phyloP scores from a whole-genome alignment of 140 eudicot genomes.

The Bidens hawaiensis region DNA sequence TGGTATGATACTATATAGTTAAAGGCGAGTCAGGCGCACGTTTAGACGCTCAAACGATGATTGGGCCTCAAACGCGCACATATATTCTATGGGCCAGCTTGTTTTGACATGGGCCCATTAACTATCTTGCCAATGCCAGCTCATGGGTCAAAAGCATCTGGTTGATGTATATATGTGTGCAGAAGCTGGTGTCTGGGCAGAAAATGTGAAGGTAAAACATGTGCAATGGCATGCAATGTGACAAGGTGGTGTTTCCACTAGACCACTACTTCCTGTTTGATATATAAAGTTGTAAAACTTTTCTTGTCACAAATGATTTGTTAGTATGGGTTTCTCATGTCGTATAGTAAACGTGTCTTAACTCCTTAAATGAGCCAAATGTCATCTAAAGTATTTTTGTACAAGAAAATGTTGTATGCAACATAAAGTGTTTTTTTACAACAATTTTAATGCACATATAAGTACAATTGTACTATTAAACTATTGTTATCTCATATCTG shows the following conservation, averaged over 20 bases:
- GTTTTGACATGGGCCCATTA: neutral
- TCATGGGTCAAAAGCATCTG: constrained; percentile 13
- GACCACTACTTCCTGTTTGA: constrained; percentile 26
- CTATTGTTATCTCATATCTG: too few species aligned
- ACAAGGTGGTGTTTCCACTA: constrained; percentile 11
- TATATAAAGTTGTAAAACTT: neutral
- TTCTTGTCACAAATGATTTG: neutral
- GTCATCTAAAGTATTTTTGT: too few species aligned
- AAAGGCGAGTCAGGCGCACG: neutral
- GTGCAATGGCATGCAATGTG: constrained; percentile 19
- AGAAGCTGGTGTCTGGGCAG: constrained; percentile 18
- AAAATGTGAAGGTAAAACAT: constrained; percentile 13
- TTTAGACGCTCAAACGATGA: neutral
- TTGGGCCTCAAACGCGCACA: neutral
- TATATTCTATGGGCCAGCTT: neutral
- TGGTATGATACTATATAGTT: neutral
- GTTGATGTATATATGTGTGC: constrained; percentile 8
- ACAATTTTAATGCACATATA: too few species aligned
- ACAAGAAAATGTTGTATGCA: too few species aligned
- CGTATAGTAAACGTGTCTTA: neutral
- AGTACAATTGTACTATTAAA: too few species aligned
- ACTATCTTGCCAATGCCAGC: constrained; percentile 5
- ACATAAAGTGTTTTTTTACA: too few species aligned
- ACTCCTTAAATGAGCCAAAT: too few species aligned
- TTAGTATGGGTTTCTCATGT: neutral